Base-by-base conservation (phyloP, 225 moss, liverwort and hornwort species). In the Marchantia paleacea region DNA sequence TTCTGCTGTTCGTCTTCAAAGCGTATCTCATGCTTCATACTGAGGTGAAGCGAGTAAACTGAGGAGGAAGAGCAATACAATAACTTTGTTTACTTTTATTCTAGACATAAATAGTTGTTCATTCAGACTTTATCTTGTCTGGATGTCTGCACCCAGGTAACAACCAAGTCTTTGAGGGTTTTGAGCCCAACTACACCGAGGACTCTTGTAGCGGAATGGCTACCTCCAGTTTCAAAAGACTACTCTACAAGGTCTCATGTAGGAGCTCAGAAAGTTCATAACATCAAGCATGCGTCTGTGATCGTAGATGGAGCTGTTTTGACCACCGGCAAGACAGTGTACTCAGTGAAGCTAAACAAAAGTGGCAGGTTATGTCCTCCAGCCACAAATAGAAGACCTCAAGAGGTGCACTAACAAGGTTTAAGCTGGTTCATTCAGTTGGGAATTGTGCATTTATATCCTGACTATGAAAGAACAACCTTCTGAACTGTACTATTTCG, bases 151-250 rank as follows among this genome's bases (percentile, higher is more conserved):
- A 62, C 22, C 68, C 75, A 97, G 95, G 90, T 95, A 64, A 99
- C 97, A 29, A 90, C 86, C 18, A 76, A 10, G 70, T 93, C 95
- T 64, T 52, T 99, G 52, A 92, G 91, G 83, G 93, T 99, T 53
- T 57, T 99, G 26, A 88, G 83, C 63, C 51, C 68, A 53, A 81
- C 79, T 25, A 55, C 80, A 77, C 82, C 85, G 78, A 87, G 89
- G 72, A 75, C 73, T 49, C 83, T 94, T 81, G 88, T 82, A 75
- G 90, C 87, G 20, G 92, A 95, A 82, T 99, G 95, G 95, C 83
- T 71, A 64, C 89, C 90, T 62, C 93, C 91, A 57, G 61, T 22
- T 50, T 82, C 57, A 30, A 65, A 58, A 52, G 31, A 61, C 12
- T 48, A 13, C 12, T 75, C 75, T 26, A 54, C 61, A 69, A 65